phyloP scores from a whole-genome alignment of 176 grass and related monocot genomes.

The Panicum miliaceum region DNA sequence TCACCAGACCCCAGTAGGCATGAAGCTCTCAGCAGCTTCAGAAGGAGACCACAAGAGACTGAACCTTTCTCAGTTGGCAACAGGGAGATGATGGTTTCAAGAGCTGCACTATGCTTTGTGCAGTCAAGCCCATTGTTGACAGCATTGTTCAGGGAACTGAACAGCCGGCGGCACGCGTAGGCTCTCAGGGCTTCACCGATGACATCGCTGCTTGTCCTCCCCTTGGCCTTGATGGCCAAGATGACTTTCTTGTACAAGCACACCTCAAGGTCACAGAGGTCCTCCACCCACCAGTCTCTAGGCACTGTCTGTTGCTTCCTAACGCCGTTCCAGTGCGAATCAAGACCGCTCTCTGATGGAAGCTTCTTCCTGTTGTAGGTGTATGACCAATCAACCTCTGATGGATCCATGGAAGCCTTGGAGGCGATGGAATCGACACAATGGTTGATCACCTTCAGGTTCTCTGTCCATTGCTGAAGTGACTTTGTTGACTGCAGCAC shows the following conservation, averaged over 20 bases:
- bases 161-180: constrained; percentile 69
- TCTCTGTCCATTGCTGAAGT: constrained; percentile 71
- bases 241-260: constrained; percentile 74
- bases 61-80: constrained; percentile 60
- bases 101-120: constrained; percentile 35
- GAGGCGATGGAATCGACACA: constrained; percentile 76
- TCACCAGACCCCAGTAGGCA: constrained; percentile 62
- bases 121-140: constrained; percentile 58
- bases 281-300: constrained; percentile 97
- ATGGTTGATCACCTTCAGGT: constrained; percentile 75
- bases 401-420: constrained; percentile 73
- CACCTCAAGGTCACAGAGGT: constrained; percentile 92
- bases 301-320: constrained; percentile 71
- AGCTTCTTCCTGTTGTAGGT: constrained; percentile 92
- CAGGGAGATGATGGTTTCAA: constrained; percentile 69
- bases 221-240: constrained; percentile 71
- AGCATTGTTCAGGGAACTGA: constrained; percentile 56
- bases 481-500: constrained; percentile 77
- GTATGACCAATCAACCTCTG: constrained; percentile 94
- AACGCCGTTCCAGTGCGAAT: constrained; percentile 81
- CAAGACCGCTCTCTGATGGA: constrained; percentile 65
- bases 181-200: constrained; percentile 83
- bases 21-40: constrained; percentile 74
- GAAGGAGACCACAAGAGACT: constrained; percentile 73
- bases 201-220: constrained; percentile 47